Base-by-base conservation (phyloP, 2,329 filamentous ascomycete species). In the Akanthomyces uredinophilus region DNA sequence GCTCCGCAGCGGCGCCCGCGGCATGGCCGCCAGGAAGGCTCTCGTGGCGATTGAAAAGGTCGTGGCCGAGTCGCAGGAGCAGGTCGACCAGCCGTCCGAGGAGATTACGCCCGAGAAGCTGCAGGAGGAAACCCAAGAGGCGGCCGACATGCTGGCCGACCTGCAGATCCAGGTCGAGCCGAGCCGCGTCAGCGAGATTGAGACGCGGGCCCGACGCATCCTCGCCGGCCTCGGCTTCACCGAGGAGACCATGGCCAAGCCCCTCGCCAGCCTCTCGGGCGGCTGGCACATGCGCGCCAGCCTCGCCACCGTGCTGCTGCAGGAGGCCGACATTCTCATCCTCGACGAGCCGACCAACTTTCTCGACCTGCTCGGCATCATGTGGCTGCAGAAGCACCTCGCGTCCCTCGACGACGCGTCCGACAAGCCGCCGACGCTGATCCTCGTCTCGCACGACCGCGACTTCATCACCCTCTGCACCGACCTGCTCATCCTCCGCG, bases 321-420 rank as follows among this genome's bases (percentile, higher is more conserved):
- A 92, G 65, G 84, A 88, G 8, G 84, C 87, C 0, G 91, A 96
- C 66, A 85, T 96, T 2, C 79, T 96, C 63, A 87, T 96, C 56
- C 83, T 96, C 2, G 91, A 96, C 71, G 91, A 96, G 71, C 92
- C 92, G 0, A 96, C 91, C 39, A 96, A 96, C 70, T 96, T 91
- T 70, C 81, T 96, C 1, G 91, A 96, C 69, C 78, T 96, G 0
- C 81, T 92, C 0, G 90, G 90, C 1, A 92, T 96, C 62, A 85
- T 96, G 61, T 96, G 92, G 91, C 79, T 96, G 1, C 88, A 96
- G 70, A 82, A 83, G 14, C 88, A 92, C 69, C 83, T 96, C 11
- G 78, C 82, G 43, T 76, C 81, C 1, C 73, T 88, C 3, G 79
- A 80, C 4, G 81, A 85, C 22, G 73, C 72, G 0, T n/a, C n/a